Percentiles rank a stretch among this genome's conserved stretches.
Conservation (phyloP, 768 basidiomycete genomes). For the Rubroboletus pulcherrimus region DNA sequence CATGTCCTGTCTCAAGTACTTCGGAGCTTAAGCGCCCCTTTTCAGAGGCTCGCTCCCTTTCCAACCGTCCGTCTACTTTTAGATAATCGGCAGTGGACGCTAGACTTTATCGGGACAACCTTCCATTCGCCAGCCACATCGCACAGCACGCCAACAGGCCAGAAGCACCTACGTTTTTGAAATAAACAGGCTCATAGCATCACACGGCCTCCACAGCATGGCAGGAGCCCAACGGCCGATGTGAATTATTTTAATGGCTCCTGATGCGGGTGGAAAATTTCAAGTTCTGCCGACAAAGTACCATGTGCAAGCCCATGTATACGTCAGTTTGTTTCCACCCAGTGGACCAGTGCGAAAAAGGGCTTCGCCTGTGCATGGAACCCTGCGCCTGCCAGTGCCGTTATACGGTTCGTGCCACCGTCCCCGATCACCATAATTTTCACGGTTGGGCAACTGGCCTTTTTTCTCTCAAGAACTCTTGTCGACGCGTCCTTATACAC, state of each 20-base stretch:
- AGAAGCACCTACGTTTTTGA: constrained; percentile 1
- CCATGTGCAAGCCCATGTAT: background rate
- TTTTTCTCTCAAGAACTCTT: background rate
- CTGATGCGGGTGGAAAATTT: background rate
- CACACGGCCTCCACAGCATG: constrained; percentile 21
- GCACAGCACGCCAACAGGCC: constrained; percentile 23
- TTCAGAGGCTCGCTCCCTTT: constrained; percentile 4
- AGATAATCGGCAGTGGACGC: background rate
- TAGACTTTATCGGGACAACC: constrained; percentile 7
- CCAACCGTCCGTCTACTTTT: constrained; percentile 3
- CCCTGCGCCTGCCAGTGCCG: constrained; percentile 3
- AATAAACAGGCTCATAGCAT: constrained; percentile 17
- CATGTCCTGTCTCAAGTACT: constrained; percentile 12
- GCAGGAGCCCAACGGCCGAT: constrained; percentile 5
- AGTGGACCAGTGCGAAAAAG: background rate
- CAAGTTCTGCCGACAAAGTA: constrained; percentile 5
- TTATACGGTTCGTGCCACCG: background rate
- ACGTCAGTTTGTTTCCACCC: background rate
- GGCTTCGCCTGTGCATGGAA: background rate
- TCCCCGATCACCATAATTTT: background rate
- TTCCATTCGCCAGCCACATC: constrained; percentile 7
- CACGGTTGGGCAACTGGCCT: background rate
- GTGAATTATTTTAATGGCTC: background rate
- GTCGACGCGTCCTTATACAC: background rate
- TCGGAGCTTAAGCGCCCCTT: constrained; percentile 35